Base-by-base conservation (phyloP, 352 stramenopile species). In the Aphanomyces euteiches region DNA sequence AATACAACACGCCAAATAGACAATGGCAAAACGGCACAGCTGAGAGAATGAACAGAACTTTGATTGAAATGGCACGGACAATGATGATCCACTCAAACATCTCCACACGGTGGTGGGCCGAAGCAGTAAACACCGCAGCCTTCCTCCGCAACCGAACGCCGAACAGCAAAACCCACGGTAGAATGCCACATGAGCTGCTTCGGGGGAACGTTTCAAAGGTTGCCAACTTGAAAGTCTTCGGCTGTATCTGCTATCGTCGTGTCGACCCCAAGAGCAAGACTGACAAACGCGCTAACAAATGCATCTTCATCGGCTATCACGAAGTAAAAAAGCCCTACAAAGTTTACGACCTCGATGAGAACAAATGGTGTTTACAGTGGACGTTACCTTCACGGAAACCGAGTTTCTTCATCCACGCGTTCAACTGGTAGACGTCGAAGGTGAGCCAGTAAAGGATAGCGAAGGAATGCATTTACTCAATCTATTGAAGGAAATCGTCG, bases 301-400 rank as follows among this genome's bases (percentile, higher is more conserved):
- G 56, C 47, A 67, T 70, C 1, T 74, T 76, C 36, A 4, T 79
- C 39, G 76, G 72, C n/a, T 76, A 79, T 54, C 47, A 59, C 17
- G 71, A 67, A 12, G 19, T 10, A 37, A 47, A 45, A 2, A 75
- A 77, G 41, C 68, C 48, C 28, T 79, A 79, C 64, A 43, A 66
- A 39, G 47, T 73, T 0, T 69, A 28, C 17, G 57, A 70, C 40
- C 17, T 69, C 5, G 45, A 41, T 38, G 41, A n/a, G 34, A 72
- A 72, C n/a, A 69, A 60, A 10, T 73, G 4, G 59, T 48, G 5
- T 21, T 69, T 5, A 40, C 66, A 17, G 45, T 65, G 3, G 59
- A 67, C 43, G 15, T 53, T 17, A 19, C 28, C 10, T 65, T 68
- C 15, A 15, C 47, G 13, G 21, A 65, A 82, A 80, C 19, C 8